Evolutionary conservation across 2,329 filamentous ascomycete genomes (phyloP), one percentile per base, ranked within the genome.

Genomic region (Colletotrichum sp.): DNA sequence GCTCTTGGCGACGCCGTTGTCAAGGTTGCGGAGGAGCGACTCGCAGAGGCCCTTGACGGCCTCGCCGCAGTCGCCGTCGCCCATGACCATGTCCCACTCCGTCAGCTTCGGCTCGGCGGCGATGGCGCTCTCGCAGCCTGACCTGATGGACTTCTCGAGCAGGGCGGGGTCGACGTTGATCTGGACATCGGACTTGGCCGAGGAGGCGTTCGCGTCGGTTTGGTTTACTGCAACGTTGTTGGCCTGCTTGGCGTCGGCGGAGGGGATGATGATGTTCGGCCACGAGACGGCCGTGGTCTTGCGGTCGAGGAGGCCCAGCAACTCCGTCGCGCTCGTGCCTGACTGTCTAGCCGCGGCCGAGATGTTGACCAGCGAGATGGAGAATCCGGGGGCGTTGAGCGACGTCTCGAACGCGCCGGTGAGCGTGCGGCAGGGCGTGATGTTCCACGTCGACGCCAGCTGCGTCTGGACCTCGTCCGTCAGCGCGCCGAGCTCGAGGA

Each of bases 331-430:
- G 0, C 78, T 62, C 1, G 77, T 75, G 4, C 78, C 78, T 16
- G 78, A 79, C 39, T 81, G 77, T 52, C 78, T 80, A 8, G 82
- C 81, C n/a, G 81, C 81, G 9, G 72, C 78, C 1, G 86, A 86
- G 64, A 91, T 82, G 78, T 91, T 91, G 36, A 88, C 88, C 1
- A 91, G 81, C 1, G 89, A 90, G 36, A 91, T 88, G 9, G 87
- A 90, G 84, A 90, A 91, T 6, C 89, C 90, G 8, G 89, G 89
- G 2, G 87, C 89, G 78, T 91, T 91, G 10, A 91, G 82, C 0
- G 88, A 90, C 0, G 89, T 90, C 75, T 90, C 89, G 62, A 91
- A 88, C 4, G 86, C 82, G 8, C 86, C 87, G 2, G 86, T 85
- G 76, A 89, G 88, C 57, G 89, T 86, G 63, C 88, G 86, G 13